Base-by-base conservation (phyloP, 2,329 filamentous ascomycete species). In the Colletotrichum sp. region DNA sequence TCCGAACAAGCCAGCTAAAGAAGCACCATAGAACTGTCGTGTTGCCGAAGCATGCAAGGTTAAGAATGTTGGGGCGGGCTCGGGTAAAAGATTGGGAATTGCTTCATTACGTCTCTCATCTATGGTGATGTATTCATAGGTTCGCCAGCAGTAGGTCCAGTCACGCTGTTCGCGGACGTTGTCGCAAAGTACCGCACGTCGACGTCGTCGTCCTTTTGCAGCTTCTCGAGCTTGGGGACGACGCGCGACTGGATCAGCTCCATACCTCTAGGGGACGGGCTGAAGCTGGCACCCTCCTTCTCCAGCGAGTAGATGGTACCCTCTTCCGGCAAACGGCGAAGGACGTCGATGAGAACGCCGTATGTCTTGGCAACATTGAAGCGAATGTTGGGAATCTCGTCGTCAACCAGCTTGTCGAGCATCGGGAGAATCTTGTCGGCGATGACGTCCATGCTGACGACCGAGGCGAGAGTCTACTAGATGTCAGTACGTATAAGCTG, bases 361-460 rank as follows among this genome's bases (percentile, higher is more conserved):
- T 98, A 99, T 62, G 97, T 98, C 89, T 99, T 99, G 80, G 97
- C 97, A 63, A 99, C 97, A 85, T 99, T 99, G 91, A 99, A 99
- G 67, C 97, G 95, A 83, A 99, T 99, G 87, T 99, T 99, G 79
- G 97, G 97, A 77, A 99, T 99, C 59, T 97, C 96, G 83, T 99
- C 97, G 61, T 92, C 91, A 68, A 97, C 95, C 70, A 99, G 94
- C 87, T 96, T 95, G 85, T 98, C 95, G 83, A 99, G 92, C 90
- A 99, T 98, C 52, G 97, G 97, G 26, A 99, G 91, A 79, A 99
- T 97, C 38, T 95, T 97, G 83, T 94, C 94, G 82, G 95, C 93
- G 84, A 99, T 98, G 75, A 98, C 96, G 74, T 96, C 95, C 80
- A 98, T 91, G 83, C 94, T 97, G 81, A 99, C 95, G 69, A 98